phyloP scores from a whole-genome alignment of 2,329 filamentous ascomycete species.

The Ambrosiella cleistominuta region DNA sequence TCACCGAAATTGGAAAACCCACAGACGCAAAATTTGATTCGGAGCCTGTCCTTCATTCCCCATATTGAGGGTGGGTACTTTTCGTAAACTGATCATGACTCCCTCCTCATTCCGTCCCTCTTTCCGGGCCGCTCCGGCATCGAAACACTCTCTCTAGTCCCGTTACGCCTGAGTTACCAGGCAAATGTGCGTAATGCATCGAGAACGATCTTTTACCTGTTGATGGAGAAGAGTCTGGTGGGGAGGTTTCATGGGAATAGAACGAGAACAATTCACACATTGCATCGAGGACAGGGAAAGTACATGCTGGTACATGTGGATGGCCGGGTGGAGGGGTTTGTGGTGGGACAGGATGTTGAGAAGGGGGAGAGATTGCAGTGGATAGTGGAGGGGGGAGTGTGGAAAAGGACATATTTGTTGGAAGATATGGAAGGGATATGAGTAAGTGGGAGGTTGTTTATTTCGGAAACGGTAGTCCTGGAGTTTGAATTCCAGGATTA shows the following conservation, averaged over 20 bases:
- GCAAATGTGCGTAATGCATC: constrained; percentile 32
- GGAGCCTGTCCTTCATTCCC: constrained; percentile 28
- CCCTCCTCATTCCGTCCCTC: constrained; percentile 35
- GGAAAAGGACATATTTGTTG: constrained; percentile 45
- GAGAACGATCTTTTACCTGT: constrained; percentile 47
- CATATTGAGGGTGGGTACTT: constrained; percentile 52
- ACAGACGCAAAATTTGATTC: constrained; percentile 16
- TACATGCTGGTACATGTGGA: constrained; percentile 47
- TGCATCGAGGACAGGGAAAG: constrained; percentile 43
- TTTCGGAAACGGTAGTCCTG: constrained; percentile 50
- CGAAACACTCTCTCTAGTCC: constrained; percentile 21
- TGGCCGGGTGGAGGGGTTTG: constrained; percentile 38
- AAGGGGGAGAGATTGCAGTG: constrained; percentile 46
- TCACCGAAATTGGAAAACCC: no score
- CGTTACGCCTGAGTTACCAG: constrained; percentile 22
- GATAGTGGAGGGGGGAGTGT: constrained; percentile 51
- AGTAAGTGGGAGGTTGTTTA: constrained; percentile 36
- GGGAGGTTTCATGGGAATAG: constrained; percentile 48
- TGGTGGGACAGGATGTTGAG: constrained; percentile 39
- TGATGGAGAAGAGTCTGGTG: constrained; percentile 36
- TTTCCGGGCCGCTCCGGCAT: constrained; percentile 25
- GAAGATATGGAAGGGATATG: constrained; percentile 22
- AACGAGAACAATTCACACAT: constrained; percentile 44
- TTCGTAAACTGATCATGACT: constrained; percentile 39
- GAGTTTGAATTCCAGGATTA: constrained; percentile 52